A percentile compares a stretch with the other conserved stretches of the same genome.
phyloP scores from a whole-genome alignment of 306 rosid species.

The Ormosia semicastrata region DNA sequence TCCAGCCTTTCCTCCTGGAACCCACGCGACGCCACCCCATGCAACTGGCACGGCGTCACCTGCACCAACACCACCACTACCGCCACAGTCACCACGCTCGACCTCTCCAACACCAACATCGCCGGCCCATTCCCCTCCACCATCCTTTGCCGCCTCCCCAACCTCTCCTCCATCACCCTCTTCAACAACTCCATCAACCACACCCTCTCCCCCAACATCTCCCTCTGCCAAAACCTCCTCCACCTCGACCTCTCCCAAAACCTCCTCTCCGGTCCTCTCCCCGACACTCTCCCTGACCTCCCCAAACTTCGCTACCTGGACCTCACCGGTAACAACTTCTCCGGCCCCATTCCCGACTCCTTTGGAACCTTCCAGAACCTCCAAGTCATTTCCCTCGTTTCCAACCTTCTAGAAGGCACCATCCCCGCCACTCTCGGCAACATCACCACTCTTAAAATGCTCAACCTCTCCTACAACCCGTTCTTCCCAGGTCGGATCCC shows the following conservation, averaged over 20 bases:
- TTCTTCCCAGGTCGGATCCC: slow-evolving; percentile 79
- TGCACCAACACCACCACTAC: slow-evolving; percentile 36
- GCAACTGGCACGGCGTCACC: slow-evolving; percentile 63
- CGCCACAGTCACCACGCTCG: slow-evolving; percentile 42
- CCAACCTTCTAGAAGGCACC: slow-evolving; percentile 58
- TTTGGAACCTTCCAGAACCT: slow-evolving; percentile 61
- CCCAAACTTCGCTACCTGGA: slow-evolving; percentile 62
- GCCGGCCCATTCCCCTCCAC: slow-evolving; percentile 57
- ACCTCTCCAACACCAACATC: slow-evolving; percentile 64
- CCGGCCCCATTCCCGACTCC: slow-evolving; percentile 60
- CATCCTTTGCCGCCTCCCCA: slow-evolving; percentile 61
- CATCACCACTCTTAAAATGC: slow-evolving; percentile 60
- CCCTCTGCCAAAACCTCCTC: slow-evolving; percentile 48
- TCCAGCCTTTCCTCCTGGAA: slow-evolving; percentile 62
- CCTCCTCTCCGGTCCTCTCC: slow-evolving; percentile 73
- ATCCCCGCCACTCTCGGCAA: slow-evolving; percentile 64
- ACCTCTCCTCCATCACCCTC: slow-evolving; percentile 54
- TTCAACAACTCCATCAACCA: slow-evolving; percentile 80
- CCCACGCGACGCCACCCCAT: slow-evolving; percentile 54
- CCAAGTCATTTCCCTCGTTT: slow-evolving; percentile 64
- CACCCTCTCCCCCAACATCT: slow-evolving; percentile 49
- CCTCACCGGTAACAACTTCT: slow-evolving; percentile 79
- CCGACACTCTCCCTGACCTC: slow-evolving; percentile 45
- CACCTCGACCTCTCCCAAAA: slow-evolving; percentile 84
- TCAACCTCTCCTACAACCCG: slow-evolving; percentile 85